Conservation (phyloP, 2,329 filamentous ascomycete genomes). For the Trichoderma semiorbis region DNA sequence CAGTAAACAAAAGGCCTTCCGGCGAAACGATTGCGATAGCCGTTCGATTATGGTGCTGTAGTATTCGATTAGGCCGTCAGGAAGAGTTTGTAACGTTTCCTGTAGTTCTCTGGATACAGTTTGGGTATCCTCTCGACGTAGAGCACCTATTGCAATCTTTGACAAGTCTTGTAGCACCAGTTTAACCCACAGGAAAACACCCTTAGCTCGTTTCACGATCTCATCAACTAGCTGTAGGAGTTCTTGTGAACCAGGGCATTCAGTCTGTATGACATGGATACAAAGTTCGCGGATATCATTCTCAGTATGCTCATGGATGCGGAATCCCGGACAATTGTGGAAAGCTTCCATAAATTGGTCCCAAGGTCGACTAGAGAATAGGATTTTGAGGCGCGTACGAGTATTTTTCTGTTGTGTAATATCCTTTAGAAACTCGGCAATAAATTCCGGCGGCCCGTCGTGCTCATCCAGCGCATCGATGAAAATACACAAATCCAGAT, state of each 20-base stretch:
- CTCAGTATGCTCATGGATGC: neutral
- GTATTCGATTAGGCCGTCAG: neutral
- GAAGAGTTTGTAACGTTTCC: neutral
- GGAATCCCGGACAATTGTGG: neutral
- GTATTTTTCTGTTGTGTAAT: neutral
- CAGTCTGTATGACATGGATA: neutral
- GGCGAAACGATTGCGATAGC: neutral
- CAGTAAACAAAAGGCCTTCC: conserved; percentile 1
- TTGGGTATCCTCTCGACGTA: no score
- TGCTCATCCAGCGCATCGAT: conserved; percentile 12
- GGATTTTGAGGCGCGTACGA: neutral
- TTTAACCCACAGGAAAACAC: conserved; percentile 13
- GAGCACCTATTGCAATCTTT: neutral
- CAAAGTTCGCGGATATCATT: conserved; percentile 8
- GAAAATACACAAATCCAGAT: neutral
- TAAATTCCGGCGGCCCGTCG: neutral
- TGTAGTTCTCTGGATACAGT: neutral
- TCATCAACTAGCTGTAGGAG: neutral
- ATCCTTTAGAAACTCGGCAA: neutral
- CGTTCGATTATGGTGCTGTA: neutral
- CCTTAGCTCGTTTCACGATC: neutral
- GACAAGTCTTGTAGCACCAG: neutral
- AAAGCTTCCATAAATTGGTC: neutral
- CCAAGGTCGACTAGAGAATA: conserved; percentile 5
- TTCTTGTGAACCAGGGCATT: neutral